Base-by-base conservation (phyloP, 306 rosid genomes). In the Pyrus bretschneideri region DNA sequence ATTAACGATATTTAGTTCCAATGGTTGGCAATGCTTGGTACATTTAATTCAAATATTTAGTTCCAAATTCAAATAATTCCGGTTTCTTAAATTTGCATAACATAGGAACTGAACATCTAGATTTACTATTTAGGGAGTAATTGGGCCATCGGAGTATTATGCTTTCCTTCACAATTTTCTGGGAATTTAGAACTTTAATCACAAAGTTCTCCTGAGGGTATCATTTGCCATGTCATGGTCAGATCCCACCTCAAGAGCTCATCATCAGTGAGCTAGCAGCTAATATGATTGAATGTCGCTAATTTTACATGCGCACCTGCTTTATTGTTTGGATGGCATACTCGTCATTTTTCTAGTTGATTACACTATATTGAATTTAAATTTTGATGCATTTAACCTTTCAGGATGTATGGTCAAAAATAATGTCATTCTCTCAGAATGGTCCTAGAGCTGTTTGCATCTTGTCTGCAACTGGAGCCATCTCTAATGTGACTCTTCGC, bases 401-500 rank as follows among this genome's bases (percentile, higher is more conserved):
- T 30, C 91, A 93, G 97, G 96, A 90, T 62, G 81, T 89, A 33
- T 79, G 88, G 3, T 77, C 86, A 25, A 89, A 80, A 71, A 85
- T 90, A 25, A 81, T 85, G 94, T 72, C 89, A n/a, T 78, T 90
- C 73, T 85, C 96, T 51, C 91, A 79, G 81, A 75, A 76, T 74
- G 91, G 88, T 79, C 79, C 88, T 25, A 78, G 91, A 57, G 85
- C 90, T 40, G 75, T 93, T 30, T 87, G 91, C 75, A 77, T 93
- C 59, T 58, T 93, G 64, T 79, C 95, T 17, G 96, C 96, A 29
- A 90, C 72, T 76, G 96, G 98, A 74, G 78, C 90, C 72, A 84
- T 93, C 73, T 93, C 96, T 13, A 88, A 85, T 74, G 96, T 89
- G 69, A 89, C 95, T 31, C 91, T 93, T 49, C 86, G 88, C 45